Evolutionary conservation across 179 eudicot genomes (phyloP).

Genomic region (Silene noctiflora): DNA sequence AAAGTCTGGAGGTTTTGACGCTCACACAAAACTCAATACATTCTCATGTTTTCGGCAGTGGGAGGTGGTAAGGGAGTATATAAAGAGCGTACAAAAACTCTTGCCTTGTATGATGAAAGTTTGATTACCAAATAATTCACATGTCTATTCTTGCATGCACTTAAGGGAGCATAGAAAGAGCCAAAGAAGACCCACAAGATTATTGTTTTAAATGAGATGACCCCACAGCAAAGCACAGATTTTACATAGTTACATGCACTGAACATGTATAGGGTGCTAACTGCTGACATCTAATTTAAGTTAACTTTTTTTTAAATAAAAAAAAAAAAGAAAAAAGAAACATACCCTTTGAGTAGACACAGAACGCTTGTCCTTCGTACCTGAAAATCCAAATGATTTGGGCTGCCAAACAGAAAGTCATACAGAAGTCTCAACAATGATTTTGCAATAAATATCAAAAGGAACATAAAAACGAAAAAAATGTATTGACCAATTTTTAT

Average conservation of each 20-base stretch:
- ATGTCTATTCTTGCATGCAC: neutral
- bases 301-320: too few relatives aligned
- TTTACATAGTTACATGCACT: neutral
- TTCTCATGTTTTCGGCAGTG: too few relatives aligned
- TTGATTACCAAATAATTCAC: neutral
- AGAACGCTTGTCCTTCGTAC: conserved; percentile 96
- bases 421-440: conserved; percentile 15
- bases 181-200: neutral
- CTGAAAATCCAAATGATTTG: conserved; percentile 93
- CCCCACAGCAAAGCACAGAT: neutral
- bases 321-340: conserved; percentile 8
- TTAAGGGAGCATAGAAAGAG: neutral
- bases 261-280: neutral
- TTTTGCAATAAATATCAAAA: neutral
- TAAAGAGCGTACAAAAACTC: neutral
- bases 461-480: neutral
- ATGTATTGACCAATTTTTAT: neutral
- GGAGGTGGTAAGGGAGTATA: too few relatives aligned
- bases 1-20: too few relatives aligned
- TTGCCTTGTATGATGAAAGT: neutral
- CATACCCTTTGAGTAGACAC: conserved; percentile 90
- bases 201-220: neutral
- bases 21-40: too few relatives aligned
- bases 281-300: neutral
- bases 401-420: conserved; percentile 50